Percentiles rank a stretch among this genome's conserved stretches.
Conservation (phyloP, 73 alveolate genomes). For the Uronychia setigera region DNA sequence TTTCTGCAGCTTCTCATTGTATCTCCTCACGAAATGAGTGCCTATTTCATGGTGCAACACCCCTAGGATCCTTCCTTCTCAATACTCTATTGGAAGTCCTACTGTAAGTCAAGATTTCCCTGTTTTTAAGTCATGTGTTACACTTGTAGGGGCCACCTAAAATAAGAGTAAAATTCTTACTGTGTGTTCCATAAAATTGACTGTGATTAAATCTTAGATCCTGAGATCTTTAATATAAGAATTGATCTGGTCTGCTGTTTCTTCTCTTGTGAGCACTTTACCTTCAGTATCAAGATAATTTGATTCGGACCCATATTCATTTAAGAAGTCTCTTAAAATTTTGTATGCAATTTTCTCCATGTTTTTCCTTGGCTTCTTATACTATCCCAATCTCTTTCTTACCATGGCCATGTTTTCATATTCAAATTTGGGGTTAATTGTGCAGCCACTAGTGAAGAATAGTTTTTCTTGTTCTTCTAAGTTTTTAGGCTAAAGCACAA, state of each 20-base stretch:
- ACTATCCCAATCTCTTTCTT: conserved; percentile 17
- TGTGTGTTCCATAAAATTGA: conserved; percentile 35
- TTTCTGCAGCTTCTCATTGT: conserved; percentile 69
- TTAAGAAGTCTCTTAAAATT: conserved; percentile 31
- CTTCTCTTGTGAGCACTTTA: conserved; percentile 38
- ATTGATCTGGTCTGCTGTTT: conserved; percentile 46
- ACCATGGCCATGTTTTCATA: conserved; percentile 38
- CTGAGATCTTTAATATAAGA: conserved; percentile 37
- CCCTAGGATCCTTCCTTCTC: conserved; percentile 76
- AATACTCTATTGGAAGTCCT: conserved; percentile 77
- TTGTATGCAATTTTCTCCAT: conserved; percentile 25
- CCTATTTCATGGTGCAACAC: conserved; percentile 90
- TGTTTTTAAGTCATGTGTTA: conserved; percentile 37
- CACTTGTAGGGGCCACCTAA: conserved; percentile 58
- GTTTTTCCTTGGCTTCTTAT: conserved; percentile 11
- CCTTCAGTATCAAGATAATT: conserved; percentile 42
- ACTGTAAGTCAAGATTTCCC: conserved; percentile 56
- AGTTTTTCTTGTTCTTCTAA: conserved; percentile 33
- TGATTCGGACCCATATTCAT: conserved; percentile 41
- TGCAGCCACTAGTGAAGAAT: conserved; percentile 24
- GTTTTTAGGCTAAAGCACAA: conserved; percentile 51
- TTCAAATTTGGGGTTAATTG: conserved; percentile 37
- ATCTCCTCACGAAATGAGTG: conserved; percentile 81
- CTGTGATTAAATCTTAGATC: conserved; percentile 31
- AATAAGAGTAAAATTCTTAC: not conserved